Base-by-base conservation (phyloP, 495 filamentous ascomycete genomes). In the Xylaria acuta region DNA sequence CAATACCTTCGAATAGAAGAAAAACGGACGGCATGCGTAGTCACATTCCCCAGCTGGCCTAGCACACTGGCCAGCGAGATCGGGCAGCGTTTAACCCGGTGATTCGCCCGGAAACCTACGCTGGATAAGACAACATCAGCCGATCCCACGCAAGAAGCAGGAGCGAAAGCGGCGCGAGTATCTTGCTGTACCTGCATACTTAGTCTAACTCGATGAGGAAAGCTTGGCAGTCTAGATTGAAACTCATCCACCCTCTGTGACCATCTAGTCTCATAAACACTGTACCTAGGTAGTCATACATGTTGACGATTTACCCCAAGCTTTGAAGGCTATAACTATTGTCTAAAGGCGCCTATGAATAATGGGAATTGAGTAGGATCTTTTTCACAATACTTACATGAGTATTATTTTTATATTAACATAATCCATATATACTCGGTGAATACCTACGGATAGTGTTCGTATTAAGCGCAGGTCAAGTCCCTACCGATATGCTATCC, bases 151-250 rank as follows among this genome's bases (percentile, higher is more conserved):
- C 20, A 45, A 9, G 11, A 6, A 54, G 25, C 3, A 2, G 51
- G 51, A 54, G 51, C 51, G 51, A 54, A 54, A 54, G 51, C 25
- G 51, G 51, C 51, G 25, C 8, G 18, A 18, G 6, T 30, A 60
- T 60, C 20, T 22, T n/a, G 18, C 34, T 18, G 43, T 67, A 53
- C 32, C 47, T 67, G 45, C 64, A 67, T 67, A n/a, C n/a, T n/a
- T n/a, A 9, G 20, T 41, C 30, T 38, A 64, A 64, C 62, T 64
- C 5, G 38, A 25, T 38, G 43, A 8, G 56, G 20, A n/a, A 22
- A 11, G 9, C 12, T n/a, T 38, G 18, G 14, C 32, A 16, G 38
- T 49, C 16, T 2, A 25, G 1, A 25, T 11, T 25, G 18, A 47
- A n/a, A 18, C 43, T 47, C 20, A n/a, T n/a, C n/a, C n/a, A n/a